A percentile compares a stretch with the other conserved stretches of the same genome.
These are phyloP conservation scores for Penicillium soppii DNA, from an alignment of 495 filamentous ascomycete genomes.

Conservation along the genomic window DNA sequence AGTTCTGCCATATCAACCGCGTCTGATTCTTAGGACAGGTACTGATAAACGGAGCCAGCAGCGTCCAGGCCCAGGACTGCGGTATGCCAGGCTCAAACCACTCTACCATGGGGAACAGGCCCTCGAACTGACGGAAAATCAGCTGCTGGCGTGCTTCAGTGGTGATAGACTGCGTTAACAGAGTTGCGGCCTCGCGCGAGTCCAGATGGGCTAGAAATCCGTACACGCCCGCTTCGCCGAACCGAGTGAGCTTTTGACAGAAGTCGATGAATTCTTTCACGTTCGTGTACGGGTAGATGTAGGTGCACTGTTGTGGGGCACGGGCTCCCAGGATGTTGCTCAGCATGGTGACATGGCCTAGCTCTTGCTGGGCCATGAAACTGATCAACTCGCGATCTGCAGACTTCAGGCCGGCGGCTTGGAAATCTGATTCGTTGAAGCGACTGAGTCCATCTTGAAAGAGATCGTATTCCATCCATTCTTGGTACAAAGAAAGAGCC, in stretches of 20 bases:
- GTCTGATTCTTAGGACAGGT: constrained; percentile 74
- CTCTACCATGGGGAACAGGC: constrained; percentile 80
- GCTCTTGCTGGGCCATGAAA: constrained; percentile 85
- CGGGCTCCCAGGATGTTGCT: constrained; percentile 74
- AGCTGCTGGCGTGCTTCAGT: constrained; percentile 87
- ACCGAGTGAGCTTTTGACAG: constrained; percentile 81
- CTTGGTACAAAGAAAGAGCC: constrained; percentile 70
- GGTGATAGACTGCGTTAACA: constrained; percentile 74
- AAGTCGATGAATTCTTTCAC: constrained; percentile 84
- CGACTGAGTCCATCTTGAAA: constrained; percentile 76
- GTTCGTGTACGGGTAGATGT: constrained; percentile 78
- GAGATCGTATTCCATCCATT: constrained; percentile 85
- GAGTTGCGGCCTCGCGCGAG: constrained; percentile 67
- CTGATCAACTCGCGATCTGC: constrained; percentile 71
- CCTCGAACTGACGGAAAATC: constrained; percentile 84
- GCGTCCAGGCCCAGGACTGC: constrained; percentile 85
- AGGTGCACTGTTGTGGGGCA: constrained; percentile 71
- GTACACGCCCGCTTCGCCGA: constrained; percentile 79
- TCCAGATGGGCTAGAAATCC: constrained; percentile 82
- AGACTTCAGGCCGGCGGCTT: constrained; percentile 61
- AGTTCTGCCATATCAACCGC: constrained; percentile 84
- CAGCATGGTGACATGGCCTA: constrained; percentile 75
- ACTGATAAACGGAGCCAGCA: constrained; percentile 81
- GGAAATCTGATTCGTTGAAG: constrained; percentile 71
- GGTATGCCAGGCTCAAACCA: constrained; percentile 83